These are phyloP conservation scores for Millerozyma acaciae DNA, from an alignment of 805 yeast species.

Conservation along the genomic window DNA sequence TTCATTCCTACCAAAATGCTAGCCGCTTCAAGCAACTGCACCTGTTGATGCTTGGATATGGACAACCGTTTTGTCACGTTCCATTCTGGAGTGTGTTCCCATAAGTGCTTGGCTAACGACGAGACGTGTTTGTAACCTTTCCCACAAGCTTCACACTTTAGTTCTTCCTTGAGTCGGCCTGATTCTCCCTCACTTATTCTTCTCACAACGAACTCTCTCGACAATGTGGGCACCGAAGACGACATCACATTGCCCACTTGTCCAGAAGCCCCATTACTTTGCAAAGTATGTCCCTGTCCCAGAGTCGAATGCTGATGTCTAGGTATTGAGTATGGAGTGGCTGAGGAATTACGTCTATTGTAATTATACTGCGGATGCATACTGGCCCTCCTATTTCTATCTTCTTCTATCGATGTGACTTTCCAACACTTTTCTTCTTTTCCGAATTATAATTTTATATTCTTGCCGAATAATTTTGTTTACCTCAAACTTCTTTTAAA, in stretches of 20 bases:
- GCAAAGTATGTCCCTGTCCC: constrained; percentile 1
- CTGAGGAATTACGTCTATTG: constrained; percentile 25
- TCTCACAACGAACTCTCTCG: constrained; percentile 72
- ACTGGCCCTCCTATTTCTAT: too few species aligned
- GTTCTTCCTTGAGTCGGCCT: constrained; percentile 77
- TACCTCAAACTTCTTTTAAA: too few species aligned
- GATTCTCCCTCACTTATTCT: constrained; percentile 84
- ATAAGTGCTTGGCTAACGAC: constrained; percentile 80
- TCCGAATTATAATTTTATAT: too few species aligned
- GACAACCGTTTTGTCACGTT: constrained; percentile 75
- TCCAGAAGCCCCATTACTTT: constrained; percentile 1
- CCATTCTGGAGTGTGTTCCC: constrained; percentile 97
- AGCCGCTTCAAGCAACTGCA: constrained; percentile 75
- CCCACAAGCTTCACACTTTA: constrained; percentile 88
- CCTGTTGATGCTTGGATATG: constrained; percentile 86
- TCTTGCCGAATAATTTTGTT: too few species aligned
- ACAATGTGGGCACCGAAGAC: constrained; percentile 41
- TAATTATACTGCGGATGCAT: constrained; percentile 21
- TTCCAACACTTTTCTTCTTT: too few species aligned
- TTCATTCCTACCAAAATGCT: constrained; percentile 74
- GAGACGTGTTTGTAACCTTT: constrained; percentile 87
- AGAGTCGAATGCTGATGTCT: constrained; percentile 14
- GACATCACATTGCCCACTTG: constrained; percentile 16
- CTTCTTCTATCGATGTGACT: too few species aligned
- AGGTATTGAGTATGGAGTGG: constrained; percentile 29